Evolutionary conservation across 2,329 filamentous ascomycete genomes (phyloP).

Genomic region (Arthrocladium fulminans): DNA sequence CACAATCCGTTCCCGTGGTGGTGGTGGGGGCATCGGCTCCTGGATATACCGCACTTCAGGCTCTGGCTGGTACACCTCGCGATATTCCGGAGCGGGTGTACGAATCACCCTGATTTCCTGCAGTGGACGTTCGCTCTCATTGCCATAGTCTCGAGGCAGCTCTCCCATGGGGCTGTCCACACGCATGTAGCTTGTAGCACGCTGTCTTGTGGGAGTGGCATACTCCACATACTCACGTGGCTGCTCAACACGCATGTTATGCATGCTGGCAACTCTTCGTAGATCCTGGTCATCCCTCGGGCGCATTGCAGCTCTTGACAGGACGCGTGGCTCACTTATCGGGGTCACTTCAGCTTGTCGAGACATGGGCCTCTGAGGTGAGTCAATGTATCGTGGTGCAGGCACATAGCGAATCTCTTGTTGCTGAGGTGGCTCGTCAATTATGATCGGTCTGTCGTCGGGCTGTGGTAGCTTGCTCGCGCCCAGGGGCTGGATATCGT

Average conservation of each 20-base stretch:
- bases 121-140: constrained; percentile 25
- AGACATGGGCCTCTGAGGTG: constrained; percentile 17
- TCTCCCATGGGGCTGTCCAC: constrained; percentile 31
- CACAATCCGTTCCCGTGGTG: constrained; percentile 58
- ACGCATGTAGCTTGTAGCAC: constrained; percentile 33
- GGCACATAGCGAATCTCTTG: constrained; percentile 21
- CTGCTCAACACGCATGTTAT: constrained; percentile 36
- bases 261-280: constrained; percentile 39
- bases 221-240: constrained; percentile 37
- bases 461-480: constrained; percentile 30
- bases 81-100: constrained; percentile 29
- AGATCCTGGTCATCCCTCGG: constrained; percentile 36
- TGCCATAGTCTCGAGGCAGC: constrained; percentile 32
- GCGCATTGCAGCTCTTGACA: constrained; percentile 32
- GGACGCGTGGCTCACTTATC: constrained; percentile 29
- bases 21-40: constrained; percentile 38
- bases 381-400: constrained; percentile 16
- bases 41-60: constrained; percentile 35
- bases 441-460: constrained; percentile 41
- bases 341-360: constrained; percentile 24
- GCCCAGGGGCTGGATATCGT: constrained; percentile 34
- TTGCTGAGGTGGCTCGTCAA: constrained; percentile 35
- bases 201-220: constrained; percentile 21
- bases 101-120: constrained; percentile 35
- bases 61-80: constrained; percentile 35